Conservation (phyloP, 1,284 basidiomycete genomes). For the Schizophyllum commune region DNA sequence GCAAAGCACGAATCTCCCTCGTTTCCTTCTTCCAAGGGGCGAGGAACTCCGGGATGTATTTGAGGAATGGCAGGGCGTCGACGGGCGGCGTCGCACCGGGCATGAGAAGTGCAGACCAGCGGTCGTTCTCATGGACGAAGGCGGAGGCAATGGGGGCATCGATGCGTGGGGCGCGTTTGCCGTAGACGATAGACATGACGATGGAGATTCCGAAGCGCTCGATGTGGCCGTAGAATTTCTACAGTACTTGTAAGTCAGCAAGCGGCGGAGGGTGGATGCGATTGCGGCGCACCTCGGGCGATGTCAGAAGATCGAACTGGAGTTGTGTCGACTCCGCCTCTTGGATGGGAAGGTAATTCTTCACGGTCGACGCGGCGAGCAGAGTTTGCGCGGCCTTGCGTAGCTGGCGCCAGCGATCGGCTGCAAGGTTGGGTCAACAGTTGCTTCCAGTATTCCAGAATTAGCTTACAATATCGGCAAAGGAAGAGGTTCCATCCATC, state of each 20-base stretch:
- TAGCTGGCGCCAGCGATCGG: not conserved
- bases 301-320: slow-evolving; percentile 22
- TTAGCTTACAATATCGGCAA: too few relatives aligned
- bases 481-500: too few relatives aligned
- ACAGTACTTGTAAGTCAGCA: not conserved
- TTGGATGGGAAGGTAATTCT: slow-evolving; percentile 8
- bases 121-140: slow-evolving; percentile 12
- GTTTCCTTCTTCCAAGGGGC: slow-evolving; percentile 19
- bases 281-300: slow-evolving; percentile 21
- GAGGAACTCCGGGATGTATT: slow-evolving; percentile 19
- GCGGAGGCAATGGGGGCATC: slow-evolving; percentile 5
- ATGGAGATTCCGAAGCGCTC: not conserved
- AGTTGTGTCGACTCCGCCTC: slow-evolving; percentile 26
- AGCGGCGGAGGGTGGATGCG: slow-evolving; percentile 10
- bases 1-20: slow-evolving; percentile 11
- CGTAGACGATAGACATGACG: slow-evolving; percentile 10
- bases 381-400: not conserved
- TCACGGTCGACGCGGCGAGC: not conserved
- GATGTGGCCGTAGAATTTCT: slow-evolving; percentile 14
- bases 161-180: slow-evolving; percentile 10
- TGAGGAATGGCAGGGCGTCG: slow-evolving; percentile 21
- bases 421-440: not conserved
- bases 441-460: too few relatives aligned
- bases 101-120: slow-evolving; percentile 11
- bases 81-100: slow-evolving; percentile 20